Percentiles rank a stretch among this genome's conserved stretches.
Conservation (phyloP, 2,329 filamentous ascomycete species). For the Nothomitra cinnamomea region DNA sequence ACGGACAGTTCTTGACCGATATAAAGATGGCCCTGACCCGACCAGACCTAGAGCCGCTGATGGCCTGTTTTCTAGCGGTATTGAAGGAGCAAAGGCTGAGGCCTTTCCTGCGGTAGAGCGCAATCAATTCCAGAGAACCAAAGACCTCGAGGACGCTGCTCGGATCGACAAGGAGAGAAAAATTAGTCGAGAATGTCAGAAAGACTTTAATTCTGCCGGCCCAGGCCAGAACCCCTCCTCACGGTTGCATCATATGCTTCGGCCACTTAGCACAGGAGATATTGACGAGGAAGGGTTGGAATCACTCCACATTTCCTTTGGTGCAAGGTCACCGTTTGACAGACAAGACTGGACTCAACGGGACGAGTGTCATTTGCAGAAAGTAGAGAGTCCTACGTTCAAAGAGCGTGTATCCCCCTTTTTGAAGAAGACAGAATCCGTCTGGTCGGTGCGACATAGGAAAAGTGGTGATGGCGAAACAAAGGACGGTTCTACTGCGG, state of each 20-base stretch:
- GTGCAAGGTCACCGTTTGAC: background rate
- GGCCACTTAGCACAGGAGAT: background rate
- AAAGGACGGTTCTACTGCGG: background rate
- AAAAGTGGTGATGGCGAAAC: background rate
- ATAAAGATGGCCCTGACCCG: background rate
- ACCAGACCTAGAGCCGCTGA: background rate
- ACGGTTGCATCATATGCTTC: background rate
- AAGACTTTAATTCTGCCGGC: background rate
- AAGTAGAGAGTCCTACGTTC: background rate
- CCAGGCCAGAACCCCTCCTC: background rate
- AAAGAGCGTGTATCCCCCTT: background rate
- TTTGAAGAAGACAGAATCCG: background rate
- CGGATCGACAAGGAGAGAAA: background rate
- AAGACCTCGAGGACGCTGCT: background rate
- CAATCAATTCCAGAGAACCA: constrained; percentile 2
- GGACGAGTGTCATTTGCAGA: background rate
- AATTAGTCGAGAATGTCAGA: background rate
- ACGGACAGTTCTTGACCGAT: background rate
- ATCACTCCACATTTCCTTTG: background rate
- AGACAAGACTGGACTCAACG: background rate
- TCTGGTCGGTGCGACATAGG: background rate
- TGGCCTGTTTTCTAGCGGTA: background rate
- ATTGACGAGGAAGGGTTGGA: background rate
- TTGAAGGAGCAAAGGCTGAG: background rate
- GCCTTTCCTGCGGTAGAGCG: background rate